Percentiles rank a stretch among this genome's conserved stretches.
These are phyloP conservation scores for Jamesozyma spencerorum DNA, from an alignment of 805 yeast genomes.

Conservation along the genomic window DNA sequence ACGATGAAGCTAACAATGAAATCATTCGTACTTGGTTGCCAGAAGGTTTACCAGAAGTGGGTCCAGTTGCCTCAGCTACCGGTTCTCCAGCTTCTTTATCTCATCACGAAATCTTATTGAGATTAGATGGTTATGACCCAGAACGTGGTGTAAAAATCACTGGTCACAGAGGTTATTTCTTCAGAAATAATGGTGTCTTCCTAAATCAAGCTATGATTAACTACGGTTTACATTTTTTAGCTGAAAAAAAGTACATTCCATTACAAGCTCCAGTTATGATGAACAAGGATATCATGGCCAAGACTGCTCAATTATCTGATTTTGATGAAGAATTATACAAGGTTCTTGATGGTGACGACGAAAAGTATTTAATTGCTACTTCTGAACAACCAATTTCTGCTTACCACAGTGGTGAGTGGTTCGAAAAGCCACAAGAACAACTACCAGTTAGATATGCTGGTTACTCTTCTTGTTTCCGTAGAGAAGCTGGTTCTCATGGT, in stretches of 20 bases:
- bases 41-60: conserved; percentile 49
- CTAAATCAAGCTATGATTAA: conserved; percentile 96
- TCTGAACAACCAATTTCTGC: conserved; percentile 99
- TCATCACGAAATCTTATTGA: conserved; percentile 88
- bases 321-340: conserved; percentile 97
- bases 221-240: conserved; percentile 82
- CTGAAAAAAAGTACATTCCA: conserved; percentile 71
- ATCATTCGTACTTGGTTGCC: conserved; percentile 85
- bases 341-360: conserved; percentile 94
- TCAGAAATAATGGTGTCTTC: conserved; percentile 92
- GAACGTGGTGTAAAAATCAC: conserved; percentile 96
- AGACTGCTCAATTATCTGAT: conserved; percentile 95
- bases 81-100: conserved; percentile 71
- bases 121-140: conserved; percentile 96
- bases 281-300: conserved; percentile 99
- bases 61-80: conserved; percentile 65
- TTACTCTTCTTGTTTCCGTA: conserved; percentile 95
- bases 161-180: conserved; percentile 97
- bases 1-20: conserved; percentile 86
- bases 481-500: conserved; percentile 99
- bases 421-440: conserved; percentile 93
- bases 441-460: conserved; percentile 96
- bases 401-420: conserved; percentile 96
- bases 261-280: conserved; percentile 99
- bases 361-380: conserved; percentile 94